These are phyloP conservation scores for Theileria orientalis DNA, from an alignment of 169 alveolate species.

Conservation along the genomic window DNA sequence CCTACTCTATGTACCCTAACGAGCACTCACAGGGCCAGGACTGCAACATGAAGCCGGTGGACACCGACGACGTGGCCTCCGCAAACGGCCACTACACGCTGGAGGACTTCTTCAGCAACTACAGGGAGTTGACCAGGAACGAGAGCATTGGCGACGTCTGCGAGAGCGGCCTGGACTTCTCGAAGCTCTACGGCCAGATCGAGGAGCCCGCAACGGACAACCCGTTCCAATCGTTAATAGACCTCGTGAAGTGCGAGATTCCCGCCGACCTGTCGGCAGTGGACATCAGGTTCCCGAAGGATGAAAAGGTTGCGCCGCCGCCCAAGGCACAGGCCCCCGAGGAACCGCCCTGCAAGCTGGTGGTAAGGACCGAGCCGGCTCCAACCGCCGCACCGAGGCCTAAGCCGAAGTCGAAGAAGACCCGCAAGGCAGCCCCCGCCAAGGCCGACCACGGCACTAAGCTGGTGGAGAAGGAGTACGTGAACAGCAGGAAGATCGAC, in stretches of 20 bases:
- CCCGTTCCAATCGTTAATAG: slow-evolving; percentile 29
- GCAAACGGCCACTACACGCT: slow-evolving; percentile 32
- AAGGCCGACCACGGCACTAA: not conserved
- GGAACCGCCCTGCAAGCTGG: slow-evolving; percentile 12
- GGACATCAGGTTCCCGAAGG: not conserved
- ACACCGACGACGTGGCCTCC: slow-evolving; percentile 26
- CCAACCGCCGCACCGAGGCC: slow-evolving; percentile 9
- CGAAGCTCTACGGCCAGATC: slow-evolving; percentile 10
- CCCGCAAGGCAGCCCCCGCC: not conserved
- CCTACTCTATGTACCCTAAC: not conserved
- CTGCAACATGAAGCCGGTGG: slow-evolving; percentile 12
- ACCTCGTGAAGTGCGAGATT: slow-evolving; percentile 47
- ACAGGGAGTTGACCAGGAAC: not conserved
- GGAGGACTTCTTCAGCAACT: slow-evolving; percentile 22
- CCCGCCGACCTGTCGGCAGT: slow-evolving; percentile 1
- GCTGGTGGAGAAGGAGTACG: not conserved
- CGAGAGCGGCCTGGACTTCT: slow-evolving; percentile 45
- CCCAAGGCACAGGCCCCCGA: not conserved
- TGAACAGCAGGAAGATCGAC: slow-evolving; percentile 1
- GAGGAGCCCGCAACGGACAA: slow-evolving; percentile 20
- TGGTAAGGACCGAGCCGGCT: not conserved
- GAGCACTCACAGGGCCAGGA: not conserved
- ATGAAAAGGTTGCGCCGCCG: not conserved
- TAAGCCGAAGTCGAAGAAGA: not conserved
- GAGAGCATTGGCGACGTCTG: slow-evolving; percentile 48